Percentiles rank a stretch among this genome's conserved stretches.
Conservation (phyloP, 345 rosid genomes). For the Populus deltoides region DNA sequence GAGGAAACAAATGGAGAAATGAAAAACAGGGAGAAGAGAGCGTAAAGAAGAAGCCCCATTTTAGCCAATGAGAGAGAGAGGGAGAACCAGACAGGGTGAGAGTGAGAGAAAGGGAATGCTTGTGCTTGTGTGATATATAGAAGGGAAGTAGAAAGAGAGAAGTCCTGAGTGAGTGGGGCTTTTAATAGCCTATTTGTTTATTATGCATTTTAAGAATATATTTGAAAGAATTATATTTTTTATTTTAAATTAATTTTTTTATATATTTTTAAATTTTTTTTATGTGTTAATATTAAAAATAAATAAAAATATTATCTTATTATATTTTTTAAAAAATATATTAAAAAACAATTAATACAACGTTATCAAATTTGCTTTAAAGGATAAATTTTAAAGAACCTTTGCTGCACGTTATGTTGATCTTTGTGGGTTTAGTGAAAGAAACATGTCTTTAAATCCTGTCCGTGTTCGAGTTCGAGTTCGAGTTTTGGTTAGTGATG, state of each 20-base stretch:
- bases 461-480: background rate
- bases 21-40: slow-evolving; percentile 23
- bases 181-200: background rate
- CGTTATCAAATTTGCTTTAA: no score
- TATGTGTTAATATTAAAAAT: no score
- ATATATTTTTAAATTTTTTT: no score
- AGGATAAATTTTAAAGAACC: background rate
- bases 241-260: no score
- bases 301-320: no score
- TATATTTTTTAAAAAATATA: no score
- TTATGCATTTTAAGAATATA: no score
- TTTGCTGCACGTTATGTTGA: background rate
- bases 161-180: background rate
- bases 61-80: background rate
- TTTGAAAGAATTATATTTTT: no score
- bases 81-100: background rate
- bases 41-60: background rate
- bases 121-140: background rate
- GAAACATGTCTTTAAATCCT: background rate
- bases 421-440: background rate
- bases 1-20: slow-evolving; percentile 21
- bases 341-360: no score
- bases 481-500: no score
- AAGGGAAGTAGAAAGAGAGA: background rate
- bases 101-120: background rate